A percentile compares a stretch with the other conserved stretches of the same genome.
phyloP scores from a whole-genome alignment of 192 early-diverging fungal genomes.

The Coemansia aciculifera region DNA sequence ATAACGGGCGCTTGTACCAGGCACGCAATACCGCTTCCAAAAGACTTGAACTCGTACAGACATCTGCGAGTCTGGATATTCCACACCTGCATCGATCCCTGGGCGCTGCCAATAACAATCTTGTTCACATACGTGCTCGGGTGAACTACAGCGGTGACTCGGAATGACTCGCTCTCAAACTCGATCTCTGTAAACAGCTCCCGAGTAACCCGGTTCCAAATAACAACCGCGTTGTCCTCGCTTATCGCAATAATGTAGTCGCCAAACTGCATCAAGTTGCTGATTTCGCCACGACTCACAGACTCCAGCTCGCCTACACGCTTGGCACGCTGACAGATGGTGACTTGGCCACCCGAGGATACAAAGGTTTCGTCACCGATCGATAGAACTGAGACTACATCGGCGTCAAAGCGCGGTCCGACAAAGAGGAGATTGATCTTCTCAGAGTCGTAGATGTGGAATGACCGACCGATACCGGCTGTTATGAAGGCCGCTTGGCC shows the following conservation, averaged over 20 bases:
- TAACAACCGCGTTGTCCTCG: conserved; percentile 75
- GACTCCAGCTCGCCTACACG: conserved; percentile 19
- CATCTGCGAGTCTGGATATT: conserved; percentile 78
- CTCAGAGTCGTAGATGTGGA: conserved; percentile 83
- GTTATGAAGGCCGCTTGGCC: conserved; percentile 80
- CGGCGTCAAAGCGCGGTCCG: conserved; percentile 63
- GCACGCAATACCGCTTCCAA: conserved; percentile 74
- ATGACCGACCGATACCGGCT: conserved; percentile 83
- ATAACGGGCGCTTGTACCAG: conserved; percentile 87
- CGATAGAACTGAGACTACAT: conserved; percentile 72
- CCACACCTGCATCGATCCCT: conserved; percentile 93
- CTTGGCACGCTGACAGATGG: conserved; percentile 64
- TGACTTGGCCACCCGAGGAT: conserved; percentile 64
- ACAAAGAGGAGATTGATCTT: conserved; percentile 82
- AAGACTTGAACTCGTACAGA: conserved; percentile 78
- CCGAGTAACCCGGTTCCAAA: conserved; percentile 73
- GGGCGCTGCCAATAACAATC: conserved; percentile 78
- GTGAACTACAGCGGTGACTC: conserved; percentile 76
- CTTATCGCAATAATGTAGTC: conserved; percentile 72
- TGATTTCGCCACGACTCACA: conserved; percentile 53
- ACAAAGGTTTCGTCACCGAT: conserved; percentile 73
- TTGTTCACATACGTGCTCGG: conserved; percentile 99
- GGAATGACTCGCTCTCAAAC: conserved; percentile 69
- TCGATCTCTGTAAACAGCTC: conserved; percentile 73
- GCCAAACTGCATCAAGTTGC: conserved; percentile 72